Evolutionary conservation across 2,329 filamentous ascomycete genomes (phyloP), one percentile per base, ranked within the genome.

Genomic region (Stachybotrys chlorohalonatus): DNA sequence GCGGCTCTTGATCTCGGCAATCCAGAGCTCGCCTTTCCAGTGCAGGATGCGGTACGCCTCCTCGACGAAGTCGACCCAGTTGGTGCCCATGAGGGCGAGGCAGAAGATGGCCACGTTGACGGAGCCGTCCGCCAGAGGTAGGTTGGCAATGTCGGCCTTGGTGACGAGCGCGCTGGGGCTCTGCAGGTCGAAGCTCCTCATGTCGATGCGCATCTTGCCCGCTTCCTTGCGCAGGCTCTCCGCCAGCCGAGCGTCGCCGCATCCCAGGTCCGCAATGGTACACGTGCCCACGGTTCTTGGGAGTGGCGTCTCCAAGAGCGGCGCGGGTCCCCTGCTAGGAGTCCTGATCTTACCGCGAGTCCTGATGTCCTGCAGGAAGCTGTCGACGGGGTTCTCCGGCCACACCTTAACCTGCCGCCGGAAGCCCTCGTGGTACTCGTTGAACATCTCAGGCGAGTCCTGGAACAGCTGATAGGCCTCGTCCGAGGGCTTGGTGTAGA

Each of bases 31-130:
- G 61, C 94, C 94, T 66, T 94, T 93, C 82, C 91, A 92, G 66
- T 90, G 87, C 58, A 99, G 80, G 52, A 97, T 80, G 53, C 94
- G 86, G 76, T 90, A 95, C 13, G 93, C 93, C 74, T 99, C 94
- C 73, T 97, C 94, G 64, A 99, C 82, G 69, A 99, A 97, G 63
- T 90, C 86, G 53, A 95, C 82, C 93, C 94, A 99, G 74, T 99
- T 99, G 54, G 94, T 99, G 66, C 94, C 94, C 94, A 99, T 99
- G 56, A 99, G 82, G 52, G 93, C 94, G 36, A 99, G 81, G 70
- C 94, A 99, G 77, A 97, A 97, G 62, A 99, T 86, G 51, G 89
- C 89, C 6, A 99, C 80, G 69, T 99, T 91, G 57, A 91, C 85
- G 58, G 81, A 84, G 49, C 84, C 86, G 61, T 92, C 85, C 6